These are phyloP conservation scores for Corymbia maculata DNA, from an alignment of 345 rosid species.

Conservation along the genomic window DNA sequence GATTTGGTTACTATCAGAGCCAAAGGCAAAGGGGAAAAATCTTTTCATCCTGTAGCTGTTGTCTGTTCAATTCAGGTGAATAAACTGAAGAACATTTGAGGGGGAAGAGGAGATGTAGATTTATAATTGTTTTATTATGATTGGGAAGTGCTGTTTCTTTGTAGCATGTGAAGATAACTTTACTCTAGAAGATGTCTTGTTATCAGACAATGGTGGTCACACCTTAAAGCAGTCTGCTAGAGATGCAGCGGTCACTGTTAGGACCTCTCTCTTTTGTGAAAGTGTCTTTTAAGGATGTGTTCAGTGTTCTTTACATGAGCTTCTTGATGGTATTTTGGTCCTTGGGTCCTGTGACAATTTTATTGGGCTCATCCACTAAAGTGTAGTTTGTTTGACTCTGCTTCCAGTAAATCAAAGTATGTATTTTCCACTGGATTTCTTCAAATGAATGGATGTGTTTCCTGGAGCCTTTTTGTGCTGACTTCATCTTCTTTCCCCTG, in stretches of 20 bases:
- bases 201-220: neutral
- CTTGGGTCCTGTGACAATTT: neutral
- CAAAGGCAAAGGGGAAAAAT: neutral
- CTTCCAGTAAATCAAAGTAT: neutral
- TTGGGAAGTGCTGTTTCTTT: neutral
- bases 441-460: neutral
- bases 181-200: neutral
- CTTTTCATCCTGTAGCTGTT: neutral
- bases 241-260: neutral
- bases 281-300: neutral
- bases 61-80: neutral
- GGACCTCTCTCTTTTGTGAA: neutral
- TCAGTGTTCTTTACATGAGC: neutral
- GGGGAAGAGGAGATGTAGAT: neutral
- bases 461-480: neutral
- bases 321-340: neutral
- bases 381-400: neutral
- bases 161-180: neutral
- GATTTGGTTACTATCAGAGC: neutral
- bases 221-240: neutral
- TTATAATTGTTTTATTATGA: neutral
- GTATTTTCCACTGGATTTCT: neutral
- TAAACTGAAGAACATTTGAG: neutral
- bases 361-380: neutral
- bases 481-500: neutral